These are phyloP conservation scores for Barnettozyma pratensis DNA, from an alignment of 805 yeast genomes.

Conservation along the genomic window DNA sequence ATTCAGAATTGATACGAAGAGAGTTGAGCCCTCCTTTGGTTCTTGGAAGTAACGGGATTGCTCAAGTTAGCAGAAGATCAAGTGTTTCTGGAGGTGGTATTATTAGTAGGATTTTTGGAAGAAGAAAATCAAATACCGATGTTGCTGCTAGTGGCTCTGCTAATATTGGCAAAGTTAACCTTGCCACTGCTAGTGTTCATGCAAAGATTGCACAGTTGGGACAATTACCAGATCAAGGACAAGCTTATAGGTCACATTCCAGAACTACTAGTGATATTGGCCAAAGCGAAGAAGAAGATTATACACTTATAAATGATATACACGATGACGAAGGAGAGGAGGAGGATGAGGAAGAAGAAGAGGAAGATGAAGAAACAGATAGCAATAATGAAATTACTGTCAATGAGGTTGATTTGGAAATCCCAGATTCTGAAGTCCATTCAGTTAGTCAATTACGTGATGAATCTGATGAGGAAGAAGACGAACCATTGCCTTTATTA, in stretches of 20 bases:
- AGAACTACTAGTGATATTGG: neutral
- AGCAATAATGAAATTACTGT: too few species aligned
- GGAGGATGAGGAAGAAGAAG: slow-evolving; percentile 11
- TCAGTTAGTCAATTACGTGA: neutral
- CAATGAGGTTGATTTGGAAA: too few species aligned
- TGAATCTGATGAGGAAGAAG: neutral
- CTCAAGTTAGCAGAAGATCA: slow-evolving; percentile 13
- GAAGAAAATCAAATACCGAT: neutral
- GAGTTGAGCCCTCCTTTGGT: slow-evolving; percentile 20
- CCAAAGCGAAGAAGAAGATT: slow-evolving; percentile 15
- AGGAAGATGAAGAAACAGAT: too few species aligned
- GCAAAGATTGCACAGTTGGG: slow-evolving; percentile 2
- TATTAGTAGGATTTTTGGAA: slow-evolving; percentile 5
- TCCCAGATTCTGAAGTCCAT: too few species aligned
- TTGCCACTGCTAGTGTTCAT: neutral
- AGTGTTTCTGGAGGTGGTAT: slow-evolving; percentile 13
- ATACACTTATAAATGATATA: slow-evolving; percentile 12
- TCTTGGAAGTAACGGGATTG: neutral
- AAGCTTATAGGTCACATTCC: neutral
- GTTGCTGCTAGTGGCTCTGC: neutral
- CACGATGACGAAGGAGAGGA: slow-evolving; percentile 13
- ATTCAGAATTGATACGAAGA: slow-evolving; percentile 23
- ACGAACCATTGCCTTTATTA: too few species aligned
- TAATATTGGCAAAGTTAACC: neutral
- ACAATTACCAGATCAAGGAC: slow-evolving; percentile 18